Evolutionary conservation across 2,329 filamentous ascomycete species (phyloP).

Genomic region (Fusarium secorum): DNA sequence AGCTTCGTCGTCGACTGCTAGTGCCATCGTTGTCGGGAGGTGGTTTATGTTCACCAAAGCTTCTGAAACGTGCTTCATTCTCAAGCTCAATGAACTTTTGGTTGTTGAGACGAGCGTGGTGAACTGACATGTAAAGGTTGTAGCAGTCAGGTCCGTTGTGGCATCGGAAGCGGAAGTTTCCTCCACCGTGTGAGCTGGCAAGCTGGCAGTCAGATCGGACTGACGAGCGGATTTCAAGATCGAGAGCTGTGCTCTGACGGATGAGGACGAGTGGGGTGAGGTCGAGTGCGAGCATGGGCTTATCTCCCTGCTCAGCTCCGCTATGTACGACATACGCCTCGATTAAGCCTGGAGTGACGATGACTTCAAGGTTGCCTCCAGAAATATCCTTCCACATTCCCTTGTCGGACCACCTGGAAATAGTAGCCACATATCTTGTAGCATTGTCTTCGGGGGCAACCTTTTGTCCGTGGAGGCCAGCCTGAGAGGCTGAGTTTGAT

Average conservation of each 20-base stretch:
- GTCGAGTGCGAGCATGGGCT: slow-evolving; percentile 74
- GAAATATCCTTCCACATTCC: slow-evolving; percentile 68
- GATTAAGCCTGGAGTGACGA: slow-evolving; percentile 66
- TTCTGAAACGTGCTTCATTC: slow-evolving; percentile 74
- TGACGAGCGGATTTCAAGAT: slow-evolving; percentile 92
- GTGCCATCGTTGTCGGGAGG: slow-evolving; percentile 58
- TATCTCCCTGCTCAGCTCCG: slow-evolving; percentile 48
- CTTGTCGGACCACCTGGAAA: slow-evolving; percentile 70
- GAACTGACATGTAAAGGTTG: slow-evolving; percentile 83
- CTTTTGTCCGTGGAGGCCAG: slow-evolving; percentile 61
- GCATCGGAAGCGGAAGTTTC: slow-evolving; percentile 90
- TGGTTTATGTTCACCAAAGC: slow-evolving; percentile 67
- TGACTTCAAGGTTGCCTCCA: slow-evolving; percentile 60
- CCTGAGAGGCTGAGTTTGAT: slow-evolving; percentile 84
- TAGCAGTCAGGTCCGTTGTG: slow-evolving; percentile 79
- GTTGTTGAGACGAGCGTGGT: slow-evolving; percentile 89
- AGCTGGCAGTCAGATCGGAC: slow-evolving; percentile 77
- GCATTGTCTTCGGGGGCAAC: slow-evolving; percentile 51
- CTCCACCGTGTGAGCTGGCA: slow-evolving; percentile 65
- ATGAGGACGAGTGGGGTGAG: slow-evolving; percentile 91
- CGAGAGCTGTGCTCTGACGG: slow-evolving; percentile 87
- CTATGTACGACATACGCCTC: slow-evolving; percentile 59
- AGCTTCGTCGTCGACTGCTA: slow-evolving; percentile 60
- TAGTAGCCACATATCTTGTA: slow-evolving; percentile 59
- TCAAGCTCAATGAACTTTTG: slow-evolving; percentile 80